phyloP scores from a whole-genome alignment of 2,329 filamentous ascomycete species.

The Ophiostoma australiae region DNA sequence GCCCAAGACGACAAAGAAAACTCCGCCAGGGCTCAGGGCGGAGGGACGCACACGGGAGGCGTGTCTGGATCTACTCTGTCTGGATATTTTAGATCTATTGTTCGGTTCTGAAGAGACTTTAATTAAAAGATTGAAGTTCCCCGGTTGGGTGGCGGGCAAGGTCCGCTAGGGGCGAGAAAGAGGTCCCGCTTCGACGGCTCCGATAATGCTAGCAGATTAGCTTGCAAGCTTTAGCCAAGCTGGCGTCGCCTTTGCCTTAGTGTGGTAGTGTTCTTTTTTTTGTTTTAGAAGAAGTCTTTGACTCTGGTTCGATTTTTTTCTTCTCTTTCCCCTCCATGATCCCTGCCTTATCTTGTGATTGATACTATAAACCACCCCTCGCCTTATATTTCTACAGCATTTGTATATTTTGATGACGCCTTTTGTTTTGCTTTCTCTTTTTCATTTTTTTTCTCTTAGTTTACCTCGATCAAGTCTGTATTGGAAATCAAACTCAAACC shows the following conservation, averaged over 20 bases:
- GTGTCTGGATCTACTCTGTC: background rate
- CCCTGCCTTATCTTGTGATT: background rate
- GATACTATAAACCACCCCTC: background rate
- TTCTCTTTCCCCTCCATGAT: background rate
- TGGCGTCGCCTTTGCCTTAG: background rate
- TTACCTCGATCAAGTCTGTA: no score
- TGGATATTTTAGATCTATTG: no score
- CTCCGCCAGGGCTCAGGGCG: background rate
- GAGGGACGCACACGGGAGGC: background rate
- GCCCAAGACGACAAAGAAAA: background rate
- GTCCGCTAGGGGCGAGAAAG: background rate
- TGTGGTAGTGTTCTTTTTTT: background rate
- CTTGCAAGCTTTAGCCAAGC: conserved; percentile 8
- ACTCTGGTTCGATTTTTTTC: background rate
- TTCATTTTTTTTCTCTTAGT: background rate
- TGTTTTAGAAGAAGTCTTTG: background rate
- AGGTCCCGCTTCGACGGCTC: conserved; percentile 4
- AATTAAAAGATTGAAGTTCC: background rate
- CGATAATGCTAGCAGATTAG: background rate
- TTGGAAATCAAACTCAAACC: no score
- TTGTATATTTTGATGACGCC: background rate
- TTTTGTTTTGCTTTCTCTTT: background rate
- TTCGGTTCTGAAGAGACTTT: no score
- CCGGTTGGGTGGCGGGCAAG: conserved; percentile 7
- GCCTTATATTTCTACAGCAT: background rate